These are phyloP conservation scores for Mesostigma viride DNA, from an alignment of 139 green algal genomes.

Conservation along the genomic window DNA sequence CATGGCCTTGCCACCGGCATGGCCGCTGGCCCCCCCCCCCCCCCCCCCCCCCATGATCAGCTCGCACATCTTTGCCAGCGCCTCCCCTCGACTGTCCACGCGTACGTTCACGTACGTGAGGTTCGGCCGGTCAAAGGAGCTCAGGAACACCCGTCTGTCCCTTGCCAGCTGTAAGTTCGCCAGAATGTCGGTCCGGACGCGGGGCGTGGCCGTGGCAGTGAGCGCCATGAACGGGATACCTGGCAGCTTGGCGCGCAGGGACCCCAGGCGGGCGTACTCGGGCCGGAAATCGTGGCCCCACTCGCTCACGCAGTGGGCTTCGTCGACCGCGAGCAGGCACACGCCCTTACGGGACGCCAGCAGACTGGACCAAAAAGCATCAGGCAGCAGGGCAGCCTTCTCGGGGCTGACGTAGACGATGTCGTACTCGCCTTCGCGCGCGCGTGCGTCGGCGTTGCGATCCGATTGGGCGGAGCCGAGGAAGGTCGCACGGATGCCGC, in stretches of 20 bases:
- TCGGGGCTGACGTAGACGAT: conserved; percentile 37
- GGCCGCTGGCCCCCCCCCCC: no score
- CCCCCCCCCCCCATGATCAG: conserved; percentile 37
- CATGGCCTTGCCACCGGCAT: no score
- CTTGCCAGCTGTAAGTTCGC: no score
- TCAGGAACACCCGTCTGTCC: no score
- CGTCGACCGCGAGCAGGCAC: conserved; percentile 60
- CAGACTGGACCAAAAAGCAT: conserved; percentile 6
- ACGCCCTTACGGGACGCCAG: neutral
- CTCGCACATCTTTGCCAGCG: conserved; percentile 7
- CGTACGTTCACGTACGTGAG: no score
- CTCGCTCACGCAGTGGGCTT: conserved; percentile 90
- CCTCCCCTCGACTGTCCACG: neutral
- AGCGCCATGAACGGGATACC: conserved; percentile 48
- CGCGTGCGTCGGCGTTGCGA: neutral
- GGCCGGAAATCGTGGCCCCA: conserved; percentile 87
- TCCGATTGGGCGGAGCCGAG: conserved; percentile 27
- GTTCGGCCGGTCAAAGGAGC: conserved; percentile 90
- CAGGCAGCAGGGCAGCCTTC: conserved; percentile 16
- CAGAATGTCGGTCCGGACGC: no score
- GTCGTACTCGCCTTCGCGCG: conserved; percentile 19
- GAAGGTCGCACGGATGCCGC: conserved; percentile 17
- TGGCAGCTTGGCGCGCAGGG: conserved; percentile 33
- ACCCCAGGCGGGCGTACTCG: conserved; percentile 50
- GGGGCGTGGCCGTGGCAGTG: conserved; percentile 54